These are phyloP conservation scores for Diaporthe nobilis DNA, from an alignment of 2,329 filamentous ascomycete species.

Conservation along the genomic window DNA sequence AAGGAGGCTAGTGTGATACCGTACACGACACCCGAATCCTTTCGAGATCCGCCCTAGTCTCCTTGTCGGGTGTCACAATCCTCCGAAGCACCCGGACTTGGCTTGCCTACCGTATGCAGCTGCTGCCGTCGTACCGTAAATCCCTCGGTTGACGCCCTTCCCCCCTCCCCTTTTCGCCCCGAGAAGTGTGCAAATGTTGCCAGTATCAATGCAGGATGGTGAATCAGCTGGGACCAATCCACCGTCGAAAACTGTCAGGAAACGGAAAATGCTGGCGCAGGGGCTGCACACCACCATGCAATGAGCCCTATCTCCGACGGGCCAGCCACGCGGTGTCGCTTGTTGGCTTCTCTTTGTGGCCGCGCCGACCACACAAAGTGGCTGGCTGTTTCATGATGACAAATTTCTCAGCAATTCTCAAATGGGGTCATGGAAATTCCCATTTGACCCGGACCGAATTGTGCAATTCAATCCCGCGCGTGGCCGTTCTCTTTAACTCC, in stretches of 20 bases:
- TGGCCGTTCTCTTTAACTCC: background rate
- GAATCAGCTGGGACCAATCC: background rate
- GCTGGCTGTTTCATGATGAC: constrained; percentile 32
- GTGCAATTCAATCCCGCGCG: background rate
- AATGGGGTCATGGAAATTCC: background rate
- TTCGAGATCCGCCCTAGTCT: constrained; percentile 22
- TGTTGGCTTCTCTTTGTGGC: constrained; percentile 4
- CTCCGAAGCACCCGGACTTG: constrained; percentile 23
- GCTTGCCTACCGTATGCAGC: constrained; percentile 20
- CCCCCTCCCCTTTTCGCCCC: too few relatives aligned
- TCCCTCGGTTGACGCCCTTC: background rate
- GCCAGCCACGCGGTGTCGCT: constrained; percentile 7
- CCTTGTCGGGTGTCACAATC: constrained; percentile 30
- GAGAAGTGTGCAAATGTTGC: background rate
- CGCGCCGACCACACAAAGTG: constrained; percentile 13
- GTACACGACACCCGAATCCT: constrained; percentile 24
- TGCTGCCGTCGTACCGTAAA: background rate
- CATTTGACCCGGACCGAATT: background rate
- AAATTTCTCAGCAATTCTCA: constrained; percentile 5
- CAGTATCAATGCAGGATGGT: background rate
- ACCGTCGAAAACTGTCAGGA: constrained; percentile 24
- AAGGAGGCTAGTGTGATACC: constrained; percentile 14
- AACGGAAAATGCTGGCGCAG: constrained; percentile 30
- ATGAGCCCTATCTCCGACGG: constrained; percentile 4
- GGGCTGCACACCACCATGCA: constrained; percentile 30